These are phyloP conservation scores for Euphorbia peplus DNA, from an alignment of 345 rosid genomes.

Conservation along the genomic window DNA sequence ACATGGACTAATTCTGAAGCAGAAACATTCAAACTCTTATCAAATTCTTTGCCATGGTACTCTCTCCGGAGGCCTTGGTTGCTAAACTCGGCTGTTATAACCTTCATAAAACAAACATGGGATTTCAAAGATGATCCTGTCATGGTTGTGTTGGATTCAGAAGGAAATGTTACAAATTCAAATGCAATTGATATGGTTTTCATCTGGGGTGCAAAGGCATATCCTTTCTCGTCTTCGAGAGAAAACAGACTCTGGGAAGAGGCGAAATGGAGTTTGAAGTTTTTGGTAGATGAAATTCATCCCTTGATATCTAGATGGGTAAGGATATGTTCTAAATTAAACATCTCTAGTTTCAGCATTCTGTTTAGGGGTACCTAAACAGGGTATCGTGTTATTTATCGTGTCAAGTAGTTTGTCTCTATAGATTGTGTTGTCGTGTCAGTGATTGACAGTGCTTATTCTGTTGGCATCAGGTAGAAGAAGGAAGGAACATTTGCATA, in stretches of 20 bases:
- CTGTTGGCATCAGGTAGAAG: slow-evolving; percentile 47
- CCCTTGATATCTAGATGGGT: slow-evolving; percentile 54
- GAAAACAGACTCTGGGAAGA: slow-evolving; percentile 68
- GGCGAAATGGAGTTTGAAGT: slow-evolving; percentile 48
- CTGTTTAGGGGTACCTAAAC: too few species aligned
- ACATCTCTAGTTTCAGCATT: not conserved
- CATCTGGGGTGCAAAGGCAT: slow-evolving; percentile 73
- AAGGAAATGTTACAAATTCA: slow-evolving; percentile 48
- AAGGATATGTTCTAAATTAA: slow-evolving; percentile 14
- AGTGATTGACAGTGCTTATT: too few species aligned
- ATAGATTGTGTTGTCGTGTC: not conserved
- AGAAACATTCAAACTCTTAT: slow-evolving; percentile 36
- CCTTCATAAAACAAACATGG: slow-evolving; percentile 56
- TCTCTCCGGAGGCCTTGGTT: slow-evolving; percentile 52
- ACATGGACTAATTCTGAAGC: slow-evolving; percentile 54
- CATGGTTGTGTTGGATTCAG: slow-evolving; percentile 54
- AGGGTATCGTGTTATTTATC: too few species aligned
- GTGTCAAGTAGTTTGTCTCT: too few species aligned
- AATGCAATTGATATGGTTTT: slow-evolving; percentile 69
- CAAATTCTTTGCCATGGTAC: slow-evolving; percentile 60
- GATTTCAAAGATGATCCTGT: slow-evolving; percentile 40
- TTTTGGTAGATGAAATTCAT: slow-evolving; percentile 50
- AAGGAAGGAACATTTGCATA: slow-evolving; percentile 56
- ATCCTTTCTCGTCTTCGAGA: slow-evolving; percentile 61
- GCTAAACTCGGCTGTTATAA: slow-evolving; percentile 43